Evolutionary conservation across 1,284 basidiomycete species (phyloP), one percentile per base, ranked within the genome.

Genomic region (Cutaneotrichosporon sp.): DNA sequence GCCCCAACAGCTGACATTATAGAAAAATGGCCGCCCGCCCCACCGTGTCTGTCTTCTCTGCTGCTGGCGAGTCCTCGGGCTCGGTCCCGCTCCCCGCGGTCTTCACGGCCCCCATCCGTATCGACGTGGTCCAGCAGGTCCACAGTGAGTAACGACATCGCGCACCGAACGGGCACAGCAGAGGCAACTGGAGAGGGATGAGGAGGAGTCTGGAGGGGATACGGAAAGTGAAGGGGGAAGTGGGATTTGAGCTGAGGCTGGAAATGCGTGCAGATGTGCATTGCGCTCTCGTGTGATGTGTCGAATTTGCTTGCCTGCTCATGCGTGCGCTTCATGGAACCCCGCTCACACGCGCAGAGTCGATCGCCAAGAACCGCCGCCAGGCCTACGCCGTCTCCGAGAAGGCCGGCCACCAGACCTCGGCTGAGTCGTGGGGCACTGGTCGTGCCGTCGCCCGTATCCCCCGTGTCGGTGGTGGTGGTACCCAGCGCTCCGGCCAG

Each of bases 401-500:
- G 80, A 96, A 97, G 80, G 96, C 96, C 63, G 96, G 96, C 72
- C 91, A 97, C 82, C 94, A 99, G 80, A 98, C 96, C 70, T 90
- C 87, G 62, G 94, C 94, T 63, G 72, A 74, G 64, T 98, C 96
- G 48, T 99, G 94, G 94, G 94, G 94, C 81, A 99, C 94, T 67
- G 94, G 94, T 87, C 92, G 96, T 80, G 96, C 96, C 68, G 94
- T 99, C 64, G 96, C 94, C 45, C 94, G 94, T 94, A 98, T 98
- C 76, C 96, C 96, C 78, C 94, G 96, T 90, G 94, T 98, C 62
- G 91, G 91, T 75, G 94, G 96, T 78, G 88, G 90, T 77, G 96
- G 94, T 80, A 98, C 96, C 65, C 90, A 94, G 82, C 90, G 96
- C 69, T 94, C 94, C 60, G 94, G 94, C 61, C 92, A 96, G 83